Percentiles rank a stretch among this genome's conserved stretches.
Evolutionary conservation across 176 grass and related monocot species (phyloP).

Genomic region (Juncus inflexus): DNA sequence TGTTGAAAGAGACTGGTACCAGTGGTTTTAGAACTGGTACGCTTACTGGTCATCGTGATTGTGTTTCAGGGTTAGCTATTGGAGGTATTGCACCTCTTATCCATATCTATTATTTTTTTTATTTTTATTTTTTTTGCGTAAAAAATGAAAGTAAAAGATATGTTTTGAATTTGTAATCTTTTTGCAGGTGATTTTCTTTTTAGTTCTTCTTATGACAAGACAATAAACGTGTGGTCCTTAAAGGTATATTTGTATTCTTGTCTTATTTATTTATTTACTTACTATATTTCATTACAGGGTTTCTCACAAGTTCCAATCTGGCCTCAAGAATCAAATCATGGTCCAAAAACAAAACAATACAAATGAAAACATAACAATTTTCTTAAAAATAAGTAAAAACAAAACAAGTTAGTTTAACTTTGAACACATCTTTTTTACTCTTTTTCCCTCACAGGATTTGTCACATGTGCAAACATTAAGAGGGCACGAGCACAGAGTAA

Average conservation of each 20-base stretch:
- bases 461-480: constrained; percentile 73
- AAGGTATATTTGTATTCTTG: constrained; percentile 41
- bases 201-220: constrained; percentile 98
- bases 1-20: constrained; percentile 18
- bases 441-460: constrained; percentile 53
- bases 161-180: constrained; percentile 19
- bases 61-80: constrained; percentile 66
- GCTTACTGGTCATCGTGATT: constrained; percentile 69
- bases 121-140: constrained; percentile 3
- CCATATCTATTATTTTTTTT: constrained; percentile 4
- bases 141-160: no score
- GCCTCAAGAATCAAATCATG: no score
- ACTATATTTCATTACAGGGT: no score
- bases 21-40: constrained; percentile 26
- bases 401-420: constrained; percentile 13
- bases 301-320: no score
- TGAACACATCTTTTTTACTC: constrained; percentile 19
- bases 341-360: no score
- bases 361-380: no score
- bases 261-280: neutral
- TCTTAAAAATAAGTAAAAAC: no score
- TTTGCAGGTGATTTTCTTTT: constrained; percentile 75
- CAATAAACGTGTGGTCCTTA: constrained; percentile 87
- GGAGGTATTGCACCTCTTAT: constrained; percentile 51
- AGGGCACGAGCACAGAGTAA: constrained; percentile 84